Evolutionary conservation across 495 filamentous ascomycete genomes (phyloP), one percentile per base, ranked within the genome.

Genomic region (Pyronema omphalodes): DNA sequence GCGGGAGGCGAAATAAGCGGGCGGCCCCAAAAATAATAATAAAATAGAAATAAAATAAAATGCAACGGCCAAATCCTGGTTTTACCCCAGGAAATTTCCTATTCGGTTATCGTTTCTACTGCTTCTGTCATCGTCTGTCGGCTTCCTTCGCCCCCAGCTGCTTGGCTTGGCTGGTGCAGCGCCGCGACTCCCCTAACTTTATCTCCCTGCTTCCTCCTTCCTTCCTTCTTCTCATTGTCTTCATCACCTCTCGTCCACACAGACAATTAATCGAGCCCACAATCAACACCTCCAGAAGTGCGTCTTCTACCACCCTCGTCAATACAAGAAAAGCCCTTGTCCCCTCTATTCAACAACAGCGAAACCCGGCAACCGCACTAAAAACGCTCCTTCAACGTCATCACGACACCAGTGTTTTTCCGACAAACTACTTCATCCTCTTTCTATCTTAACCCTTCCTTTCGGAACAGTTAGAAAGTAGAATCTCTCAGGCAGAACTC

Each of bases 251-350:
- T 53, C 51, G 51, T 41, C 37, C 51, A 51, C 29, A 12, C 51
- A 53, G 51, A 44, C 51, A 53, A 53, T 53, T 19, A 40, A 14
- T 51, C 48, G 48, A 51, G 48, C 40, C 46, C 51, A 29, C 66
- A 66, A 69, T 69, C 70, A 64, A 60, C 66, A 68, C 57, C 64
- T 65, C 66, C 63, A 67, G 62, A 66, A 56, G 50, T 60, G 56
- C 63, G 60, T 67, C 65, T 60, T 60, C 51, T 61, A 50, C 49
- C 52, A 49, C 45, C 37, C 48, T 51, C 51, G 51, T 41, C 51
- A 53, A 53, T 44, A 53, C 34, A 53, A 40, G 51, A 34, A 51
- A 34, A 51, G 48, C 48, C 48, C 48, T 51, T 51, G 51, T 43
- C 3, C 51, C 37, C 51, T 11, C 40, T n/a, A 12, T 41, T 15